Base-by-base conservation (phyloP, 192 early-diverging fungal species). In the Rhizoclosmatium sp. region DNA sequence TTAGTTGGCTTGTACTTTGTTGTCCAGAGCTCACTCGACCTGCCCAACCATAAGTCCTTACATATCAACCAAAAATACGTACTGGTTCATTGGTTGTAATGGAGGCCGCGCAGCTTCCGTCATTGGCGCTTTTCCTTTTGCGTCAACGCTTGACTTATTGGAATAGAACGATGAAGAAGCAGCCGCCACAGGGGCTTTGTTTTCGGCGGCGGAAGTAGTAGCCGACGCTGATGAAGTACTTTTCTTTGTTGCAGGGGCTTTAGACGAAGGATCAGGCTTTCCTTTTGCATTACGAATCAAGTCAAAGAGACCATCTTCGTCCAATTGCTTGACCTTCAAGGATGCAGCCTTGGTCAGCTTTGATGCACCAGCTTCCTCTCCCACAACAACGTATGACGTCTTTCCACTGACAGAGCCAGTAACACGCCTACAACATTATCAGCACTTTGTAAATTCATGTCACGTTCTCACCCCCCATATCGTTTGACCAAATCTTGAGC, bases 1-100 rank as follows among this genome's bases (percentile, higher is more conserved):
- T 81, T 84, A 65, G 81, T 90, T 0, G 98, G 98, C 78, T 91
- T 91, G 86, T 97, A 98, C 83, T 97, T 99, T 47, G 95, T 95
- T 0, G 95, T 95, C 98, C 98, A 99, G 39, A 98, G 82, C 66
- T 86, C 69, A 41, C 54, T 23, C 21, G 61, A 65, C 12, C 4
- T 51, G 74, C 16, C 54, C 10, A n/a, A 9, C 31, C 14, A 69
- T 16, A n/a, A 46, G 71, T 21, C 56, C 51, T 7, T 7, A 59
- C 7, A 23, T 14, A 51, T 14, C 23, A 58, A 68, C 21, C n/a
- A n/a, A 48, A 12, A 9, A 4, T 21, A 46, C 59, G 12, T 41
- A 56, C 31, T 31, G 42, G 14, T 41, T 76, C 40, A 10, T 7
- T 44, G 10, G 78, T 23, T 46, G 31, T 31, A 31, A 31, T 31